phyloP scores from a whole-genome alignment of 2,329 filamentous ascomycete genomes.

The Fusarium tuaranense region DNA sequence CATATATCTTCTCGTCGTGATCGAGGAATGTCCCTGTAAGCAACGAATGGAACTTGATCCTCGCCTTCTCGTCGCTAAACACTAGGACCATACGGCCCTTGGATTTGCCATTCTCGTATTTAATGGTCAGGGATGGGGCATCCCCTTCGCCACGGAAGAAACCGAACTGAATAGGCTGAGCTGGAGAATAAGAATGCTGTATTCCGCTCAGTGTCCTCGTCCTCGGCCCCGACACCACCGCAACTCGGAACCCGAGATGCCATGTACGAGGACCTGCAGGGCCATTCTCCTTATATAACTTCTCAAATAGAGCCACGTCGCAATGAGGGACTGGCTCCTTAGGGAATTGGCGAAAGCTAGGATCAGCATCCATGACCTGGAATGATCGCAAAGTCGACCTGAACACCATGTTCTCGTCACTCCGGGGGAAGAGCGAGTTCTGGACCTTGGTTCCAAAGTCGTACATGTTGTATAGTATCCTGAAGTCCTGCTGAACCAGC shows the following conservation, averaged over 20 bases:
- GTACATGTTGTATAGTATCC: constrained; percentile 83
- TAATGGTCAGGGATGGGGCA: constrained; percentile 76
- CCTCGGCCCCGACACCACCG: constrained; percentile 80
- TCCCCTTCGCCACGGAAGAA: constrained; percentile 80
- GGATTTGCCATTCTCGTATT: constrained; percentile 73
- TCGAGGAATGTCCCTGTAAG: constrained; percentile 79
- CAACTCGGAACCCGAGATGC: constrained; percentile 84
- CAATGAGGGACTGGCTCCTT: constrained; percentile 79
- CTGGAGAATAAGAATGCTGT: constrained; percentile 74
- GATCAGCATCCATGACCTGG: constrained; percentile 82
- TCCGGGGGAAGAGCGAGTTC: constrained; percentile 73
- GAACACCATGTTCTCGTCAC: constrained; percentile 78
- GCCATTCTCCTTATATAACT: constrained; percentile 73
- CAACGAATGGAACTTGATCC: constrained; percentile 77
- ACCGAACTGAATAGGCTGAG: constrained; percentile 80
- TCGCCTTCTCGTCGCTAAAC: constrained; percentile 79
- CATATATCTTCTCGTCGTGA: constrained; percentile 75
- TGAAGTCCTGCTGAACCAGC: constrained; percentile 81
- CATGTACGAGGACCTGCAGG: constrained; percentile 78
- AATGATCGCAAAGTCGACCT: constrained; percentile 78
- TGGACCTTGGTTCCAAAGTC: constrained; percentile 86
- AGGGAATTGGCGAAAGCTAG: constrained; percentile 79
- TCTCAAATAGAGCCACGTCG: constrained; percentile 81
- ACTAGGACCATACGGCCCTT: constrained; percentile 81
- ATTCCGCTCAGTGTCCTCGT: constrained; percentile 83